A percentile compares a stretch with the other conserved stretches of the same genome.
These are phyloP conservation scores for Dovyalis caffra DNA, from an alignment of 345 rosid genomes.

Conservation along the genomic window DNA sequence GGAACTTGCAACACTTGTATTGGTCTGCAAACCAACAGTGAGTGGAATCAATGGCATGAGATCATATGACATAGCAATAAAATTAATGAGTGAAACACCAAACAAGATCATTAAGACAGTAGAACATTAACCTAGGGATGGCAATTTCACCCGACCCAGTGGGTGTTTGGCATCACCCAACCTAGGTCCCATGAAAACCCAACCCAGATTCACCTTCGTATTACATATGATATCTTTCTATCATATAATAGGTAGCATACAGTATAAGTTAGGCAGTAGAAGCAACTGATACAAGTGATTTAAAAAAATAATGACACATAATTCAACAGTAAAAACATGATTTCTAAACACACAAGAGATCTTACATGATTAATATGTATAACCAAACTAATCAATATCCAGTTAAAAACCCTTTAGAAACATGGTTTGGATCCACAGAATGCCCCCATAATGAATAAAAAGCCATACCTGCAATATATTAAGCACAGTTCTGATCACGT, in stretches of 20 bases:
- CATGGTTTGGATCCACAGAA: neutral
- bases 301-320: neutral
- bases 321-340: neutral
- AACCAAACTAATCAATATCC: neutral
- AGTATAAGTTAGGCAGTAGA: neutral
- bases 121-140: neutral
- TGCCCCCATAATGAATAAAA: neutral
- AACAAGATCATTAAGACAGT: neutral
- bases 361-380: neutral
- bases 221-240: neutral
- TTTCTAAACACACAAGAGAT: neutral
- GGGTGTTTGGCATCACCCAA: neutral
- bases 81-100: neutral
- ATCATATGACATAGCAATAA: neutral
- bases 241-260: neutral
- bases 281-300: neutral
- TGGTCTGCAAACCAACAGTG: slow-evolving; percentile 65
- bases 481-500: slow-evolving; percentile 83
- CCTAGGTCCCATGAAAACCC: neutral
- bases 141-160: too few species aligned
- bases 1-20: slow-evolving; percentile 93
- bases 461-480: slow-evolving; percentile 81
- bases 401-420: neutral
- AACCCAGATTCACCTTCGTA: neutral
- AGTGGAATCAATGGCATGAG: neutral